These are phyloP conservation scores for Garcia nutans DNA, from an alignment of 345 rosid genomes.

Conservation along the genomic window DNA sequence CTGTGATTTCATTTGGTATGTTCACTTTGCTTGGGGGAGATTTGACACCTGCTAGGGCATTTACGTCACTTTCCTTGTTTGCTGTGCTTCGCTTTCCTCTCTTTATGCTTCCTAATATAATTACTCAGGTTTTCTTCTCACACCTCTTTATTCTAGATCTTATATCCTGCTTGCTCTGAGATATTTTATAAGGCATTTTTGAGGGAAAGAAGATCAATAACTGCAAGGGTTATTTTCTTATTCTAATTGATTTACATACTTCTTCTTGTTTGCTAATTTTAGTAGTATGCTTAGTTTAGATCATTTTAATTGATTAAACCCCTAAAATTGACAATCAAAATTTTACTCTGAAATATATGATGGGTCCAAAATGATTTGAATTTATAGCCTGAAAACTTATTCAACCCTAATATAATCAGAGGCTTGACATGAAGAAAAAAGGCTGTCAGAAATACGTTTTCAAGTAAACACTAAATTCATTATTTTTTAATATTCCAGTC, in stretches of 20 bases:
- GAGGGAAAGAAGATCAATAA: conserved; percentile 3
- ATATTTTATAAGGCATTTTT: conserved; percentile 1
- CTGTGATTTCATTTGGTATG: conserved; percentile 87
- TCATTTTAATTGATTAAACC: not conserved
- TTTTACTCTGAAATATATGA: not conserved
- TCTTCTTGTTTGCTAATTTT: not conserved
- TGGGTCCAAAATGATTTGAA: not conserved
- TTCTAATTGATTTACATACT: conserved; percentile 3
- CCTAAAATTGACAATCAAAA: not conserved
- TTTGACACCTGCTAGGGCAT: conserved; percentile 97
- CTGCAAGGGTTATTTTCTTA: not conserved
- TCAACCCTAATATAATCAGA: not conserved
- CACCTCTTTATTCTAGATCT: not conserved
- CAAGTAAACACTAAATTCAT: not conserved
- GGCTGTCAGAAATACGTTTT: not conserved
- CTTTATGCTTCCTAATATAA: conserved; percentile 89
- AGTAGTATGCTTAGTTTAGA: not conserved
- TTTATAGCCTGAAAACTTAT: not conserved
- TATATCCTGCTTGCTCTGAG: conserved; percentile 1
- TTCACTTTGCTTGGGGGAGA: conserved; percentile 97
- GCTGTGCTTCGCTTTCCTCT: conserved; percentile 97
- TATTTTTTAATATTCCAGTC: conserved; percentile 1
- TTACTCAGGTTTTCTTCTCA: conserved; percentile 71
- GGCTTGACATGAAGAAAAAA: not conserved
- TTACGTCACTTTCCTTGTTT: conserved; percentile 90